Conservation (phyloP, 805 yeast genomes). For the Martiniozyma abietophila region DNA sequence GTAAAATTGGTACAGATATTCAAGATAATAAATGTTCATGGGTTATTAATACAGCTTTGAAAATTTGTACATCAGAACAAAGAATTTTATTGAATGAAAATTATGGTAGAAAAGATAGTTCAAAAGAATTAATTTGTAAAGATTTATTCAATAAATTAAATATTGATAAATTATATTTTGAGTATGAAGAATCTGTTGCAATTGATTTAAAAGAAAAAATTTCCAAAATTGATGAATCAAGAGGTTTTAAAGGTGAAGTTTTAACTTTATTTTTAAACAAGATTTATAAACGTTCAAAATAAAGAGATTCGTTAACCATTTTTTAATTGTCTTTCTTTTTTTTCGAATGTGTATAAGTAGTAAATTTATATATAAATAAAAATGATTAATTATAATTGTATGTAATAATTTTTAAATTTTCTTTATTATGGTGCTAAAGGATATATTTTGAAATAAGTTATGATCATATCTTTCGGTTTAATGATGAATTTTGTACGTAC, state of each 20-base stretch:
- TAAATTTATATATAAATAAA: too few species aligned
- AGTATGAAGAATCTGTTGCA: slow-evolving; percentile 77
- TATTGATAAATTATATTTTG: slow-evolving; percentile 59
- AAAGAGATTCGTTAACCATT: too few species aligned
- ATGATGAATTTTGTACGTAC: too few species aligned
- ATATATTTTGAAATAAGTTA: too few species aligned
- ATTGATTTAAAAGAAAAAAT: slow-evolving; percentile 55
- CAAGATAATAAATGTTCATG: slow-evolving; percentile 98
- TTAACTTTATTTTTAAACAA: slow-evolving; percentile 76
- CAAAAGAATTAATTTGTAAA: slow-evolving; percentile 61
- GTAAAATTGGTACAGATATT: slow-evolving; percentile 97
- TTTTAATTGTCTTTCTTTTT: too few species aligned
- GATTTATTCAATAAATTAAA: slow-evolving; percentile 64
- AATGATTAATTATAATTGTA: too few species aligned
- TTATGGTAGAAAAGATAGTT: slow-evolving; percentile 77
- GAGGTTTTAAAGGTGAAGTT: slow-evolving; percentile 91
- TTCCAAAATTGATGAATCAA: slow-evolving; percentile 68
- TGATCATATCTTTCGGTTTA: too few species aligned
- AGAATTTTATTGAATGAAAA: slow-evolving; percentile 74
- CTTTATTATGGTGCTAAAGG: too few species aligned
- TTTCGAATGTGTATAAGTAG: too few species aligned
- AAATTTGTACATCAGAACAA: slow-evolving; percentile 70
- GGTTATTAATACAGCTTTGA: slow-evolving; percentile 90
- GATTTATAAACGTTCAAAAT: slow-evolving; percentile 90
- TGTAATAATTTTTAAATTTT: too few species aligned